Base-by-base conservation (phyloP, 441 rosid species). In the Rhodomyrtus psidioides region DNA sequence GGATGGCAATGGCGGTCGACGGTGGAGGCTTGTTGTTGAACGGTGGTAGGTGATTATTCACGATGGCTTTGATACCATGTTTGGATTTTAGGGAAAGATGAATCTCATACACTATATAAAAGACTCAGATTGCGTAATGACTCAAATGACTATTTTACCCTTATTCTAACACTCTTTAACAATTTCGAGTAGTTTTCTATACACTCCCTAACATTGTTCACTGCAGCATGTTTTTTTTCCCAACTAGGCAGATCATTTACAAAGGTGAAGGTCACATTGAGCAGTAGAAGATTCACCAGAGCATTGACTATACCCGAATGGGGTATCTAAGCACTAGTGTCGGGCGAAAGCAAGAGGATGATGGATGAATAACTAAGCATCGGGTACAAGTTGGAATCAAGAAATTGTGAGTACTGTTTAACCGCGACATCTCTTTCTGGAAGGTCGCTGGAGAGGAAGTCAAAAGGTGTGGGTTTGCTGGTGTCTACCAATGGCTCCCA, bases 401-500 rank as follows among this genome's bases (percentile, higher is more conserved):
- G 96, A 91, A 97, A 97, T 86, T 94, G 95, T 34, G 91, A 56
- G 83, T 93, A 95, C 85, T 96, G 99, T 86, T 88, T 91, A 62
- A 94, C 84, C 4, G 96, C 97, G 10, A 91, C 89, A 15, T 90
- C 94, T 89, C 93, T 94, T 83, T 88, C 92, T 5, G 95, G 95
- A 42, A 93, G 83, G 24, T 95, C 95, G 2, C 56, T 49, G 9
- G 96, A 88, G 86, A 97, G 92, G 92, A 94, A 94, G 92, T 97
- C 96, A 70, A 87, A 97, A 6, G 99, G 99, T 46, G 92, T 87
- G 12, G 95, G 88, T 89, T 96, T 97, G 88, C 97, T 91, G 9
- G 99, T 96, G 91, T 97, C 99, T 84, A 95, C 97, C 89, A 96
- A 86, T 81, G 98, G 94, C 86, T 94, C 94, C 99, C 99, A 97